These are phyloP conservation scores for Phaeoacremonium minimum DNA, from an alignment of 2,329 filamentous ascomycete species.

Conservation along the genomic window DNA sequence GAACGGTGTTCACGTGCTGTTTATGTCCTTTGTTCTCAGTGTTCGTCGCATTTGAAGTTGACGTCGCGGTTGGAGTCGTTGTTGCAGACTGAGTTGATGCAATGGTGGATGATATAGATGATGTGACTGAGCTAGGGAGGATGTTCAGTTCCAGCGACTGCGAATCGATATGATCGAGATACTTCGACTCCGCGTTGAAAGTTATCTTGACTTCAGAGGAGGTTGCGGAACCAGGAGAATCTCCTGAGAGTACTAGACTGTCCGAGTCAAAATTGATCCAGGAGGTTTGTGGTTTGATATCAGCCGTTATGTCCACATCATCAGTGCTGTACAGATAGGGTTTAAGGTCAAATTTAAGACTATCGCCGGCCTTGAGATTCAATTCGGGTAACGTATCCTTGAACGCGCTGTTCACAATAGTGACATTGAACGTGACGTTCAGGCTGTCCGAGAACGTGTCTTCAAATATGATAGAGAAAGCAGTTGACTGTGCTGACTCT, in stretches of 20 bases:
- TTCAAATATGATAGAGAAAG: constrained; percentile 55
- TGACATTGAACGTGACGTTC: constrained; percentile 44
- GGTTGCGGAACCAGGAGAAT: constrained; percentile 28
- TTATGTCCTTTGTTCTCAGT: constrained; percentile 2
- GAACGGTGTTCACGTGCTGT: constrained; percentile 20
- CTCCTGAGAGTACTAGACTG: constrained; percentile 31
- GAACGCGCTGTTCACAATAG: constrained; percentile 31
- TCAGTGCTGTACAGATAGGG: constrained; percentile 34
- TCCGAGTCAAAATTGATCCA: constrained; percentile 37
- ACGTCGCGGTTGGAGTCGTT: constrained; percentile 14
- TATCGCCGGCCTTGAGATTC: constrained; percentile 31
- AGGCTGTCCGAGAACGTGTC: constrained; percentile 59
- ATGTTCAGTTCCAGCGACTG: constrained; percentile 31
- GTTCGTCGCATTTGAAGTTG: background rate
- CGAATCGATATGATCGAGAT: constrained; percentile 26
- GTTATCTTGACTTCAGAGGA: constrained; percentile 17
- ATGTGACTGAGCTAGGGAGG: constrained; percentile 15
- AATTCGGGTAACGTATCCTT: constrained; percentile 32
- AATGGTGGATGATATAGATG: constrained; percentile 16
- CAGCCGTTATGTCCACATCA: constrained; percentile 30
- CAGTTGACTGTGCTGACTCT: constrained; percentile 50
- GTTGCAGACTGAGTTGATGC: constrained; percentile 13
- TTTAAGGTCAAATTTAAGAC: constrained; percentile 36
- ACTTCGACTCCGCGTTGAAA: constrained; percentile 25
- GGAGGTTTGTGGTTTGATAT: constrained; percentile 25